Evolutionary conservation across 768 basidiomycete genomes (phyloP).

Genomic region (Lactarius evosmus): DNA sequence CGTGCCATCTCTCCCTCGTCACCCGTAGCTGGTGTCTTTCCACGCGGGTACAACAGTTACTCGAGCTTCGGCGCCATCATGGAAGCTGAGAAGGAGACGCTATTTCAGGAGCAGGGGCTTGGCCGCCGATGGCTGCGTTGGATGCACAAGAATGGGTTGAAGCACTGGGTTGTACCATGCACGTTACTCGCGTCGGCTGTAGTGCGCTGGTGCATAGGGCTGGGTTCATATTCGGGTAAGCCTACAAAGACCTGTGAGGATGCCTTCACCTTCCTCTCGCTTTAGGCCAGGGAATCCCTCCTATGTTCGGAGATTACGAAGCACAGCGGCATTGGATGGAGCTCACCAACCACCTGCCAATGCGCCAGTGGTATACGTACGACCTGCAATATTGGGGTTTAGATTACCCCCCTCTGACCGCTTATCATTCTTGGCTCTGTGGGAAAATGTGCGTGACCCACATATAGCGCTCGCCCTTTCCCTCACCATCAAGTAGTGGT

Average conservation of each 20-base stretch:
- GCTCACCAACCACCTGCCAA: constrained; percentile 72
- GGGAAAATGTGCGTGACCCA: constrained; percentile 59
- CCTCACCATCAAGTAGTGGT: constrained; percentile 39
- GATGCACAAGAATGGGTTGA: constrained; percentile 71
- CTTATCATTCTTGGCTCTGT: constrained; percentile 83
- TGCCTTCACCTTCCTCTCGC: not conserved
- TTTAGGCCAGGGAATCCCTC: constrained; percentile 65
- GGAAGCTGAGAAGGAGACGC: constrained; percentile 36
- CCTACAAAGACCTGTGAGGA: constrained; percentile 9
- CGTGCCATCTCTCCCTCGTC: constrained; percentile 6
- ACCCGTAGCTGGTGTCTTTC: constrained; percentile 57
- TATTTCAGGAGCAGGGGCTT: constrained; percentile 38
- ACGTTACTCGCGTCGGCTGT: constrained; percentile 51
- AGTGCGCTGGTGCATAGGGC: constrained; percentile 65
- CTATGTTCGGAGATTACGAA: constrained; percentile 91
- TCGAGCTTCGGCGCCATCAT: constrained; percentile 46
- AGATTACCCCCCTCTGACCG: constrained; percentile 93
- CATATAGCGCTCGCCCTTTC: not conserved
- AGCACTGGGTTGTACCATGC: constrained; percentile 55
- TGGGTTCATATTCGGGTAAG: constrained; percentile 83
- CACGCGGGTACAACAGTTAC: constrained; percentile 48
- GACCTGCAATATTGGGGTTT: constrained; percentile 91
- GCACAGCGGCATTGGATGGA: constrained; percentile 98
- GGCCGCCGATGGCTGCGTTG: constrained; percentile 68
- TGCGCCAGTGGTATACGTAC: constrained; percentile 80